Conservation (phyloP, 2,329 filamentous ascomycete species). For the Arthrinium phaeospermum region DNA sequence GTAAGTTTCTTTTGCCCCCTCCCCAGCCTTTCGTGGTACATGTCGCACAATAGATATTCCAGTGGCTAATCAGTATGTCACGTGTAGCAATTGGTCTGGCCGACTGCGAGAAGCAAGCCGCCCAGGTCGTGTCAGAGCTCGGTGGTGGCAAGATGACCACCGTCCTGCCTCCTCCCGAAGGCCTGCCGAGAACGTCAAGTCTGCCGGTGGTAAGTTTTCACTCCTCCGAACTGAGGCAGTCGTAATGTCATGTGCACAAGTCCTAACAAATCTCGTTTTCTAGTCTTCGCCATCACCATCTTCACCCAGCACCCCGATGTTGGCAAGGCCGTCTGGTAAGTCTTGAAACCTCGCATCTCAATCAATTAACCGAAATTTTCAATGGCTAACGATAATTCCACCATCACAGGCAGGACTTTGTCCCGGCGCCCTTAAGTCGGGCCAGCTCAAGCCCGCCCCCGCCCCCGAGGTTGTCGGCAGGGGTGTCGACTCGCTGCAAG, state of each 20-base stretch:
- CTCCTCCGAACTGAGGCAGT: not conserved
- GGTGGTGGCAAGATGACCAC: constrained; percentile 14
- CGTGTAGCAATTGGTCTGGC: constrained; percentile 14
- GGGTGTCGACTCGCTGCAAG: constrained; percentile 19
- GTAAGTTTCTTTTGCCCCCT: too few relatives aligned
- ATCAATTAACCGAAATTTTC: not conserved
- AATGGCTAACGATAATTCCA: not conserved
- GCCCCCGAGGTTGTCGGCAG: constrained; percentile 19
- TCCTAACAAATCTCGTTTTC: not conserved
- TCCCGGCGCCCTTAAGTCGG: constrained; percentile 20
- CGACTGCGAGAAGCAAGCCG: constrained; percentile 14
- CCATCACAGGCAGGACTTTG: constrained; percentile 13
- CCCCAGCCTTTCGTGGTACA: too few relatives aligned
- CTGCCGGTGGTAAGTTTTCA: not conserved
- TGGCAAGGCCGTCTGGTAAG: constrained; percentile 21
- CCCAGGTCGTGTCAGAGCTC: constrained; percentile 15
- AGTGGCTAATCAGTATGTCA: not conserved
- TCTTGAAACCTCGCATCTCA: not conserved
- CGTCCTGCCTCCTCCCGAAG: constrained; percentile 18
- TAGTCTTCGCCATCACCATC: constrained; percentile 20
- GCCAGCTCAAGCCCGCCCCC: constrained; percentile 20
- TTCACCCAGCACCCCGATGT: constrained; percentile 7
- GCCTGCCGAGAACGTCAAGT: constrained; percentile 13
- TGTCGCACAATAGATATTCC: not conserved
- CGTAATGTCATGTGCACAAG: not conserved